A percentile compares a stretch with the other conserved stretches of the same genome.
Evolutionary conservation across 139 green algal genomes (phyloP).

Genomic region (Chlorella sp.): DNA sequence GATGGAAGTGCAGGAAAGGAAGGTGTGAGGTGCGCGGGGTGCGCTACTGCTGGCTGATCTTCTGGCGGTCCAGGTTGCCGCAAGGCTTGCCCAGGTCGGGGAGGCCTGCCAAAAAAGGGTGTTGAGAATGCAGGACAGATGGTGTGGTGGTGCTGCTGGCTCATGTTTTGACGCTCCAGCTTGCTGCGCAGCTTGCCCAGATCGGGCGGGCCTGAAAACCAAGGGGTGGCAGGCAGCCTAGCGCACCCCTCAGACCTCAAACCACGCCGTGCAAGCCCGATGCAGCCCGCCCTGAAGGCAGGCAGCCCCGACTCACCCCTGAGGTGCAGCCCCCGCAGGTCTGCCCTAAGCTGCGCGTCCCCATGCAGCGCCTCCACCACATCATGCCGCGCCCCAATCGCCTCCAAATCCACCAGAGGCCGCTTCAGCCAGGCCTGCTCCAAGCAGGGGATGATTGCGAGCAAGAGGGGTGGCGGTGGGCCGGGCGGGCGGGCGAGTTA

Average conservation of each 20-base stretch:
- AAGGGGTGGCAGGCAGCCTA: neutral
- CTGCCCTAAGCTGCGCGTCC: conserved; percentile 74
- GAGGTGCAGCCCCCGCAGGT: conserved; percentile 78
- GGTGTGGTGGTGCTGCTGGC: no score
- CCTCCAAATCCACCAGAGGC: conserved; percentile 80
- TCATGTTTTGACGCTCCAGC: conserved; percentile 74
- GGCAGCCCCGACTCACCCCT: conserved; percentile 73
- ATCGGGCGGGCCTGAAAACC: conserved; percentile 57
- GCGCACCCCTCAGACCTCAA: no score
- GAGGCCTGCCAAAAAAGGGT: no score
- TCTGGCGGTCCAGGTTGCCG: no score
- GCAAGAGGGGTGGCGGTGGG: no score
- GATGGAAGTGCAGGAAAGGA: neutral
- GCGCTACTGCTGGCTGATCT: no score
- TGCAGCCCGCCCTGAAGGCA: neutral
- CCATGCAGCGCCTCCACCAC: conserved; percentile 85
- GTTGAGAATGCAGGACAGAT: no score
- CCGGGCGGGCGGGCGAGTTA: no score
- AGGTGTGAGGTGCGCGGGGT: neutral
- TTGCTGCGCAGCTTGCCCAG: conserved; percentile 89
- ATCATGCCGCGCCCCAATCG: conserved; percentile 81
- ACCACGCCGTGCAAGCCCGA: neutral
- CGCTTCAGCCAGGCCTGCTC: conserved; percentile 94
- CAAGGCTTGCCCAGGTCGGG: no score
- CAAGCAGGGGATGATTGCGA: no score